Evolutionary conservation across 2,329 filamentous ascomycete species (phyloP).

Genomic region (Pseudocercospora crystallina): DNA sequence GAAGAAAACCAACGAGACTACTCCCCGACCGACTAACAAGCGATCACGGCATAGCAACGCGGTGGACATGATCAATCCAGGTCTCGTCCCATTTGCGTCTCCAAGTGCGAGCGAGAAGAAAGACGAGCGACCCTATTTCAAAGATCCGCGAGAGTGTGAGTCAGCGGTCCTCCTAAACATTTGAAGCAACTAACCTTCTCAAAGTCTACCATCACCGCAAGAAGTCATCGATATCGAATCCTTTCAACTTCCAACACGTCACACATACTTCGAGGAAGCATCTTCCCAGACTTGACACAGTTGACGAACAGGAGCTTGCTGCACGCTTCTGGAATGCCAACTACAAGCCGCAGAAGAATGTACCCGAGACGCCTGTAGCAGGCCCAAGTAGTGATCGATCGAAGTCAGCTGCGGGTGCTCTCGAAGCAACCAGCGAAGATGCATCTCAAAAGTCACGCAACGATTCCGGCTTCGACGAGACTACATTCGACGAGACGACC

Average conservation of each 20-base stretch:
- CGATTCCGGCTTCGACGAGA: conserved; percentile 24
- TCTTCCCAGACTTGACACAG: conserved; percentile 52
- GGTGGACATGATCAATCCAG: conserved; percentile 2
- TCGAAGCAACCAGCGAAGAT: conserved; percentile 1
- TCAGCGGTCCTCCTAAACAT: too few relatives aligned
- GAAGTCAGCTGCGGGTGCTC: background rate
- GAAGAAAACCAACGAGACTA: conserved; percentile 10
- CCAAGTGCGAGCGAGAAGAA: background rate
- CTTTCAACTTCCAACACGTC: conserved; percentile 65
- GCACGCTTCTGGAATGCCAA: conserved; percentile 56
- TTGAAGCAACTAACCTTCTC: background rate
- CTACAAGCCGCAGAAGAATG: conserved; percentile 48
- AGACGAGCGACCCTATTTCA: too few relatives aligned
- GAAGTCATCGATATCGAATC: conserved; percentile 58
- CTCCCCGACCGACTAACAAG: conserved; percentile 10
- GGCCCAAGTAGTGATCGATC: background rate
- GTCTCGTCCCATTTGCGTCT: conserved; percentile 16
- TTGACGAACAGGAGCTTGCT: conserved; percentile 53
- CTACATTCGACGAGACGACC: conserved; percentile 27
- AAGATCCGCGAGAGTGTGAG: too few relatives aligned
- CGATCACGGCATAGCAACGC: conserved; percentile 17
- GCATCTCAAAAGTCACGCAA: conserved; percentile 4
- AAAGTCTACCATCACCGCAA: conserved; percentile 32
- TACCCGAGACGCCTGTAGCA: conserved; percentile 20
- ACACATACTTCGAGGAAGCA: conserved; percentile 59